Conservation (phyloP, 2,329 filamentous ascomycete species). For the Hypoxylon sp. region DNA sequence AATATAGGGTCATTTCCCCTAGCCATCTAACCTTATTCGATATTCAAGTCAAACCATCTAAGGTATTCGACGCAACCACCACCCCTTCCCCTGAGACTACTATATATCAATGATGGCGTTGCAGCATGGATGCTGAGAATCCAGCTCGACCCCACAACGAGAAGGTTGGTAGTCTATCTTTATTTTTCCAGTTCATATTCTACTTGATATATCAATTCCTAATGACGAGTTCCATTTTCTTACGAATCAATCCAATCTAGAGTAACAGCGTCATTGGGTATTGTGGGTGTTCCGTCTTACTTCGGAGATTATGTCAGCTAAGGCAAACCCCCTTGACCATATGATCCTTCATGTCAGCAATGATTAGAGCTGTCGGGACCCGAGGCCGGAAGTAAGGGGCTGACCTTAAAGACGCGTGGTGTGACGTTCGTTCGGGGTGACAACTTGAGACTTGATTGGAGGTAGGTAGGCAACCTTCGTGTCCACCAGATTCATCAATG, state of each 20-base stretch:
- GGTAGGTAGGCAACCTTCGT: conserved; percentile 1
- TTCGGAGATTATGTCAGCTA: not conserved
- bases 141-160: not conserved
- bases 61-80: not conserved
- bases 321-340: conserved; percentile 2
- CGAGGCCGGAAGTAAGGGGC: not conserved
- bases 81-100: too few relatives aligned
- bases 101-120: not conserved
- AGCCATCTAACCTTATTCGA: not conserved
- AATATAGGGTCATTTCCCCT: not conserved
- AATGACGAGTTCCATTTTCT: conserved; percentile 6
- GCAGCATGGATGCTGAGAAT: not conserved
- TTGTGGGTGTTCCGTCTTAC: not conserved
- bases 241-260: not conserved
- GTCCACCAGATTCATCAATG: not conserved
- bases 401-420: not conserved
- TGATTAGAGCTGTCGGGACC: conserved; percentile 1
- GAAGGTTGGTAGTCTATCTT: conserved; percentile 22
- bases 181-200: not conserved
- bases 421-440: not conserved
- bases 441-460: not conserved
- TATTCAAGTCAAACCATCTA: not conserved
- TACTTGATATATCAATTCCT: conserved; percentile 1
- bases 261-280: not conserved
- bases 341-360: conserved; percentile 5